These are phyloP conservation scores for Blastomyces gilchristii DNA, from an alignment of 2,329 filamentous ascomycete genomes.

Conservation along the genomic window DNA sequence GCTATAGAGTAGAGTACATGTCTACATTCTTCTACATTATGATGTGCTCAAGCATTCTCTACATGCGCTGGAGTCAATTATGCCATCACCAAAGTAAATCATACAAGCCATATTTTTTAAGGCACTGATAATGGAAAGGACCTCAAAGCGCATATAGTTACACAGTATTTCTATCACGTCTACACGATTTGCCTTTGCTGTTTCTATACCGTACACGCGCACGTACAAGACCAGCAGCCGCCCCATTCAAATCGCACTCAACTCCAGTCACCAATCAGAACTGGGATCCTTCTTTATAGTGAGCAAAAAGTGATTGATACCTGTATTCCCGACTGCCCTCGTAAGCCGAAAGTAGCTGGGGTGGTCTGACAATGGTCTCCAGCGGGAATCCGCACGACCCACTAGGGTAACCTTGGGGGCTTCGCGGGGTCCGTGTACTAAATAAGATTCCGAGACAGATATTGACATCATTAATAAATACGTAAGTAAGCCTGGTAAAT, in stretches of 20 bases:
- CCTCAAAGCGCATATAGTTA: too few species aligned
- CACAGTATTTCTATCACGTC: too few species aligned
- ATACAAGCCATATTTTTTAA: too few species aligned
- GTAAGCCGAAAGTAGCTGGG: not conserved
- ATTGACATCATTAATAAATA: not conserved
- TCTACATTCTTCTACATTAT: not conserved
- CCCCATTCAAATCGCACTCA: not conserved
- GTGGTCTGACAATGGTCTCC: not conserved
- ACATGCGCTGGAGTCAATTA: too few species aligned
- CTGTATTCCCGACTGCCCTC: not conserved
- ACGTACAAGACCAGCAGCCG: not conserved
- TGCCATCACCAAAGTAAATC: too few species aligned
- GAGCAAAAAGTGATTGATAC: not conserved
- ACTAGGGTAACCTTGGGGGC: not conserved
- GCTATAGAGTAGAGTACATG: not conserved
- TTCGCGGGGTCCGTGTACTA: not conserved
- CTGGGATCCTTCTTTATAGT: not conserved
- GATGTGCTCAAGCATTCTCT: not conserved
- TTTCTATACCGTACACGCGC: too few species aligned
- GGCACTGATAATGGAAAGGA: too few species aligned
- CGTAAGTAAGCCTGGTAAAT: not conserved
- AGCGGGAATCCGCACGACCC: not conserved
- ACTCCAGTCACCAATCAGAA: not conserved
- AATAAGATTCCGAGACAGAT: not conserved
- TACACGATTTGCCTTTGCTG: too few species aligned